Evolutionary conservation across 345 rosid species (phyloP), one percentile per base, ranked within the genome.

Genomic region (Eucalyptus marginata): DNA sequence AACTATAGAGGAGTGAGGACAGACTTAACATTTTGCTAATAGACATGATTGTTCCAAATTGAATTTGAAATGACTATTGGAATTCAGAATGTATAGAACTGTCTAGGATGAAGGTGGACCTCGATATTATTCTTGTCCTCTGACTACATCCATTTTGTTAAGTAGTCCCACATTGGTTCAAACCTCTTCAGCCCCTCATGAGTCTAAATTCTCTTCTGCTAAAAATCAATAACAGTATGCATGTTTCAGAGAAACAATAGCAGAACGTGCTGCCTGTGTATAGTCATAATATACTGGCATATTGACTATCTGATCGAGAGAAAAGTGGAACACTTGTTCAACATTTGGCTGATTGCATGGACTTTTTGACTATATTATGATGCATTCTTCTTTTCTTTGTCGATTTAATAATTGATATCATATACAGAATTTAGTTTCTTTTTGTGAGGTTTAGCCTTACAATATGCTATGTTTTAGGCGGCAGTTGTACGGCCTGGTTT

Each of bases 401-500:
- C 3, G 0, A 76, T 36, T 76, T 11, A 76, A 40, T 40, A 76
- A 76, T 36, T 76, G 47, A 11, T 40, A 76, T 76, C 84, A 76
- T 40, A 40, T 40, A 1, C 84, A 20, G 84, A 76, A 76, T 20
- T 76, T 76, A 76, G 84, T 76, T 40, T 76, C 47, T 76, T 76
- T 64, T 40, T 76, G 47, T 76, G 84, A 76, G 47, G 47, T 76
- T 76, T 40, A 76, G 14, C 84, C 84, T 76, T 20, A 76, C 2
- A 29, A 76, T 36, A 31, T 31, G 49, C 47, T 76, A 3, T 76
- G 29, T 91, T 88, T 84, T 89, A 96, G 98, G 98, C 5, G 95
- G 97, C 86, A 89, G 91, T 33, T 92, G 91, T 87, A 94, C 90
- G 20, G 94, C 97, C 89, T 96, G 97, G 96, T 89, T 96, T 54